Conservation (phyloP, 176 grass and related monocot species). For the Aegilops speltoides region DNA sequence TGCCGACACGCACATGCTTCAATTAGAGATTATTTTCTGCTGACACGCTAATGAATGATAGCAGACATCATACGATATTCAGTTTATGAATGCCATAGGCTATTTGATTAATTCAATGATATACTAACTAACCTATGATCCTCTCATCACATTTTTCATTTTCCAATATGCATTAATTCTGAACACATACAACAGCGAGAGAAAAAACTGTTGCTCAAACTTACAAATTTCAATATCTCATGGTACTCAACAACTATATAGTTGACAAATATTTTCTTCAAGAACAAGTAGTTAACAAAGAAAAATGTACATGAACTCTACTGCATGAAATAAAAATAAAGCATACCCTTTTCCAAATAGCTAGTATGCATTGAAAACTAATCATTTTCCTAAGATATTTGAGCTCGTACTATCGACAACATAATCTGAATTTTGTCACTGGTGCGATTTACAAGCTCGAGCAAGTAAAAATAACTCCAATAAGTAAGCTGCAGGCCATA, state of each 20-base stretch:
- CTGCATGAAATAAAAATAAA: constrained; percentile 2
- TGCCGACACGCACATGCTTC: neutral
- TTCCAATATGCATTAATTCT: neutral
- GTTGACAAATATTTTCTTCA: too few species aligned
- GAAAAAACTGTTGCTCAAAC: too few species aligned
- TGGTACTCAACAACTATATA: neutral
- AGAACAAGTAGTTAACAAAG: neutral
- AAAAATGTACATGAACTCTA: neutral
- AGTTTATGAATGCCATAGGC: constrained; percentile 3
- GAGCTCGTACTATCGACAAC: neutral
- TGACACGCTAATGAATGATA: neutral
- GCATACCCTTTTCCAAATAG: constrained; percentile 11
- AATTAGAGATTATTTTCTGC: constrained; percentile 1
- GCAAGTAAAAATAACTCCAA: neutral
- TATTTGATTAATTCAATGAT: neutral
- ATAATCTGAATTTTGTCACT: constrained; percentile 1
- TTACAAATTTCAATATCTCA: neutral
- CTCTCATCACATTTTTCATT: neutral
- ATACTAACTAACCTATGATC: neutral
- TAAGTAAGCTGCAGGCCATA: neutral
- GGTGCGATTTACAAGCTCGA: neutral
- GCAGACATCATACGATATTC: neutral
- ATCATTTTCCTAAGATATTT: neutral
- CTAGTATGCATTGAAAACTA: neutral
- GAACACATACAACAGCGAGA: neutral